Evolutionary conservation across 768 basidiomycete species (phyloP), one percentile per base, ranked within the genome.

Genomic region (Pleurotus eryngii): DNA sequence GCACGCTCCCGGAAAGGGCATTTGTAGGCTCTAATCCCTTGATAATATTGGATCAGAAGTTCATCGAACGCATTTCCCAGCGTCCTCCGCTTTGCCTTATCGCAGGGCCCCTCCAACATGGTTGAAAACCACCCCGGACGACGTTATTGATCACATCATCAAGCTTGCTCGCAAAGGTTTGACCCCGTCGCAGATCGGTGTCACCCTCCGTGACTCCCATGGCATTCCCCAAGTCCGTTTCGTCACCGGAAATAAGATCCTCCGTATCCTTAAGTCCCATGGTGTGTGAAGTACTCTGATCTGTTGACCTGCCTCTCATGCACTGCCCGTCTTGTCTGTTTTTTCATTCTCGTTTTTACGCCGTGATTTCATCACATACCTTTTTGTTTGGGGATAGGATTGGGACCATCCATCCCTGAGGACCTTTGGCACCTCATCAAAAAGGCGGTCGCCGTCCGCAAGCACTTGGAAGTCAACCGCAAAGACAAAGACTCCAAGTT

Each of bases 1-100:
- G 93, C 96, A 98, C 86, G 95, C 95, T 86, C 94, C 95, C 77
- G 94, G 94, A 78, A 98, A 98, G 93, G 96, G 95, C 85, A 97
- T 98, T 83, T 92, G 90, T 93, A 76, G 68, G 89, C 86, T 57
- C 42, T 35, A 11, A 35, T 35, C 11, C 4, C 11, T 9, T 11
- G 30, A 35, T 30, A 8, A 30, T 35, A 35, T 35, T 35, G 30
- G 30, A 35, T 35, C 30, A 9, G 4, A 35, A 35, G 30, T 35
- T 35, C 30, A 35, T 11, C 3, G 11, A 9, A 35, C 11, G 7
- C 3, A 4, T 48, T 22, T 24, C 57, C 20, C 53, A 79, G 86
- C 89, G 79, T 95, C 94, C 77, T 97, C 96, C 71, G 95, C 96
- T 65, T 91, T 98, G 70, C 96, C 96, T 58, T 98, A 98, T 84